Evolutionary conservation across 257 asterid species (phyloP), one percentile per base, ranked within the genome.

Genomic region (Jacaranda mimosifolia): DNA sequence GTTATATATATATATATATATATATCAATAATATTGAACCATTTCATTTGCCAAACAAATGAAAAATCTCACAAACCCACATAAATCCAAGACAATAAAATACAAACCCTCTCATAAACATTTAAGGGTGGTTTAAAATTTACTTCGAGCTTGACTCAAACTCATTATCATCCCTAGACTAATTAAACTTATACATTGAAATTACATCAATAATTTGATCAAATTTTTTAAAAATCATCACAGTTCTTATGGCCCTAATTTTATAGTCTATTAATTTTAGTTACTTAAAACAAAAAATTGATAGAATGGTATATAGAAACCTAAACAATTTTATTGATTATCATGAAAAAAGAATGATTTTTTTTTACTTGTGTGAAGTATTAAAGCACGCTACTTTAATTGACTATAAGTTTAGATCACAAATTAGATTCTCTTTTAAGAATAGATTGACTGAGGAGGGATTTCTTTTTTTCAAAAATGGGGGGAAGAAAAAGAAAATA

Each of bases 311-410:
- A 26, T 26, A 26, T 26, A 0, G 32, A 51, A 17, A 40, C 32
- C 62, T 58, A 21, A 56, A 40, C 21, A 60, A 3, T 43, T 13
- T 40, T 57, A 42, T 39, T 26, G 2, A 26, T 26, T 72, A 56
- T 36, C 21, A 45, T 74, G 18, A 11, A 2, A 26, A 72, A 40
- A 40, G 63, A 62, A 26, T 60, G 51, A 38, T 55, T 4, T 55
- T 4, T 40, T 39, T 76, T 66, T 74, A 76, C 80, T 53, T 64
- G 73, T 51, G 35, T 19, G 65, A 39, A 53, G 58, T 63, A 17
- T 48, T 6, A 64, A 75, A 52, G 55, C 66, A 5, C 17, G 7
- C 39, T 52, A 39, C 26, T 38, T 75, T 32, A 19, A n/a, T 18
- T 73, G 69, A 6, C 32, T 4, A 43, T 55, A 6, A 52, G 7